phyloP scores from a whole-genome alignment of 2,329 filamentous ascomycete species.

The Fusarium nodosum region DNA sequence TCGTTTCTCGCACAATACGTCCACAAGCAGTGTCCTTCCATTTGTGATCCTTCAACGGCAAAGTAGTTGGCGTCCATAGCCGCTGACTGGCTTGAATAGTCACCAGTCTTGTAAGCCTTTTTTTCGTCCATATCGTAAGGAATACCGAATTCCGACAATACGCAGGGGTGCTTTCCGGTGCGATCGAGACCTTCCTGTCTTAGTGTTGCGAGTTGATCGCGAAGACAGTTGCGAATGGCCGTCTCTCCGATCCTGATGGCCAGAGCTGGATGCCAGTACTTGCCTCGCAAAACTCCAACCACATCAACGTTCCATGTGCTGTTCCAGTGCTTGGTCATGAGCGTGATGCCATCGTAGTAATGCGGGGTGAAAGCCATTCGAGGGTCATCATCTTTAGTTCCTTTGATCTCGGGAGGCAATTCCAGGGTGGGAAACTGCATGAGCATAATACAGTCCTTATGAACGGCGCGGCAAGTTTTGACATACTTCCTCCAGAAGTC shows the following conservation, averaged over 20 bases:
- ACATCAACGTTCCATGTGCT: constrained; percentile 97
- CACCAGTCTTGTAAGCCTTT: constrained; percentile 92
- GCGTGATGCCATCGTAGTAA: constrained; percentile 95
- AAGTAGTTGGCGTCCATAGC: constrained; percentile 98
- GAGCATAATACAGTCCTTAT: constrained; percentile 86
- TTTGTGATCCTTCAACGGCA: constrained; percentile 84
- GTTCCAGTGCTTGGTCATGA: constrained; percentile 99
- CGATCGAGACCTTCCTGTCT: constrained; percentile 88
- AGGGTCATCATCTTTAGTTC: constrained; percentile 87
- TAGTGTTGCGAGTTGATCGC: constrained; percentile 86
- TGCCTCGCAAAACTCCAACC: constrained; percentile 88
- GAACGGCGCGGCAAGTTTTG: constrained; percentile 79
- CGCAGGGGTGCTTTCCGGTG: constrained; percentile 87
- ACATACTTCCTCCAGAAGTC: constrained; percentile 83
- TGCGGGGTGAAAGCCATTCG: constrained; percentile 94
- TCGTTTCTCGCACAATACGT: constrained; percentile 86
- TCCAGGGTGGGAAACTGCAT: constrained; percentile 94
- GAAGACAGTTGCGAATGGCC: constrained; percentile 93
- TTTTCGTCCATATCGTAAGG: constrained; percentile 99
- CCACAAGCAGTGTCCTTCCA: constrained; percentile 93
- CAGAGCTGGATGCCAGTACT: constrained; percentile 89
- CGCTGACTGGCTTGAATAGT: constrained; percentile 91
- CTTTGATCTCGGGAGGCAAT: constrained; percentile 89
- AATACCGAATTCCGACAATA: constrained; percentile 96
- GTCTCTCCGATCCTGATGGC: constrained; percentile 93